These are phyloP conservation scores for Torulaspora maleeae DNA, from an alignment of 805 yeast species.

Conservation along the genomic window DNA sequence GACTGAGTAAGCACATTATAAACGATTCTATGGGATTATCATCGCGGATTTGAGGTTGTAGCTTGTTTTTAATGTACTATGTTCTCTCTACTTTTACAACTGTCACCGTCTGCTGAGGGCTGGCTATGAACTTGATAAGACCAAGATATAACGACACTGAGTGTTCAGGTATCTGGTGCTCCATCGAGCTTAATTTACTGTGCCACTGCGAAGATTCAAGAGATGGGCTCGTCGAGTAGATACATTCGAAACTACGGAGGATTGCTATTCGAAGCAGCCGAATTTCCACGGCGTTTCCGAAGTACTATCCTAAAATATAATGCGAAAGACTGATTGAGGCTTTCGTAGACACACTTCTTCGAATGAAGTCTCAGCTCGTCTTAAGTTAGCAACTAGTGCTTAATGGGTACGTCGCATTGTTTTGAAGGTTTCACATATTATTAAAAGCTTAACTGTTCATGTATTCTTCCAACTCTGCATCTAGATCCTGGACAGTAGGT, in stretches of 20 bases:
- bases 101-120: not conserved
- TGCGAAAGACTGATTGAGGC: no score
- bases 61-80: not conserved
- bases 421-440: not conserved
- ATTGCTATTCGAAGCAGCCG: no score
- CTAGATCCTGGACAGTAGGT: slow-evolving; percentile 26
- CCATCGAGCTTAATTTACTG: not conserved
- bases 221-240: no score
- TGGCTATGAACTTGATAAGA: not conserved
- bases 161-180: no score
- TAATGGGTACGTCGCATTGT: no score
- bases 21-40: not conserved
- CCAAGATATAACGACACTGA: no score
- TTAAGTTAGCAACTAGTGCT: no score
- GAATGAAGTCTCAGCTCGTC: no score
- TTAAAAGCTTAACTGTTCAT: slow-evolving; percentile 22
- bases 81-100: not conserved
- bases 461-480: slow-evolving; percentile 33
- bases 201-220: no score
- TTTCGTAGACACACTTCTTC: no score
- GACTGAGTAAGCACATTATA: slow-evolving; percentile 7
- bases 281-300: not conserved
- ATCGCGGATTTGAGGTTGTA: not conserved
- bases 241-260: not conserved
- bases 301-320: no score